phyloP scores from a whole-genome alignment of 2,329 filamentous ascomycete genomes.

The Calonectria pseudoturangicola region DNA sequence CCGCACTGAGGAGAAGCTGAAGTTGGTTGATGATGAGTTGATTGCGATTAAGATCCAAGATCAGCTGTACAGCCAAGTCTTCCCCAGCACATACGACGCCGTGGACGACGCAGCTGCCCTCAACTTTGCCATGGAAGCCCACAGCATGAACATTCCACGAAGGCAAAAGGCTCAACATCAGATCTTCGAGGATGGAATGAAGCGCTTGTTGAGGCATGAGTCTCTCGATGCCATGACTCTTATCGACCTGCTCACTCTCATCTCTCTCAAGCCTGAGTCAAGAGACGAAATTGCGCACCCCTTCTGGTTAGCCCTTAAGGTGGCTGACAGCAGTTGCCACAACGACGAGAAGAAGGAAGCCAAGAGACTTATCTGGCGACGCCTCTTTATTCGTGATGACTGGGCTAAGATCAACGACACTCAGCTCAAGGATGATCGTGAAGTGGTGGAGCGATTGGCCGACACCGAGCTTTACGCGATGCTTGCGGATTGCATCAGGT shows the following conservation, averaged over 20 bases:
- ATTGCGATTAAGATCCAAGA: slow-evolving; percentile 87
- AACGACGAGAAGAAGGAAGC: slow-evolving; percentile 76
- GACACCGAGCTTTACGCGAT: slow-evolving; percentile 82
- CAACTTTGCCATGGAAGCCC: slow-evolving; percentile 83
- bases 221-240: slow-evolving; percentile 79
- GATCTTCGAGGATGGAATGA: slow-evolving; percentile 82
- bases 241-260: slow-evolving; percentile 87
- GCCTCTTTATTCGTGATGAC: slow-evolving; percentile 88
- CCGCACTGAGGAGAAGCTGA: slow-evolving; percentile 65
- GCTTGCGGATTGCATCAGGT: slow-evolving; percentile 77
- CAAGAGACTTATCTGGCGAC: slow-evolving; percentile 85
- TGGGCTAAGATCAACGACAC: slow-evolving; percentile 89
- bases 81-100: slow-evolving; percentile 79
- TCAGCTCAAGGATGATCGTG: slow-evolving; percentile 81
- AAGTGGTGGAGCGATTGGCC: slow-evolving; percentile 77
- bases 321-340: slow-evolving; percentile 72
- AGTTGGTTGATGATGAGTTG: slow-evolving; percentile 77
- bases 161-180: slow-evolving; percentile 80
- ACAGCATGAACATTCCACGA: slow-evolving; percentile 72
- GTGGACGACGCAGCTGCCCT: slow-evolving; percentile 88
- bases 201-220: slow-evolving; percentile 81
- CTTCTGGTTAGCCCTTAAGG: slow-evolving; percentile 84
- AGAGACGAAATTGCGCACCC: slow-evolving; percentile 76
- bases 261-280: slow-evolving; percentile 68
- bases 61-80: slow-evolving; percentile 81